Evolutionary conservation across 768 basidiomycete genomes (phyloP).

Genomic region (Xerocomellus dryophilus): DNA sequence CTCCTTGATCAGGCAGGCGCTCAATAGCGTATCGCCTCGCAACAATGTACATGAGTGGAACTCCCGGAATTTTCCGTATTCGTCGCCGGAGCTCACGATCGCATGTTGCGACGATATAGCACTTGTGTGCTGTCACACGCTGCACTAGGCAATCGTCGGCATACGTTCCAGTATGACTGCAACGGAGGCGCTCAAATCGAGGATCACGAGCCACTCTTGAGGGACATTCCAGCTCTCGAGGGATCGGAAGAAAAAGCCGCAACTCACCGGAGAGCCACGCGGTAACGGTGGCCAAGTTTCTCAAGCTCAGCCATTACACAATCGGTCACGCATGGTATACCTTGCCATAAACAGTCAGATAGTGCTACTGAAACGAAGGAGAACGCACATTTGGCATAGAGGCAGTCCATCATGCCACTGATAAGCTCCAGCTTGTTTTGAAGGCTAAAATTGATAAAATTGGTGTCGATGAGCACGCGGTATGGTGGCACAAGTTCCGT

Average conservation of each 20-base stretch:
- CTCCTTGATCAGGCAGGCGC: conserved; percentile 90
- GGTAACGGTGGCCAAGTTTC: conserved; percentile 93
- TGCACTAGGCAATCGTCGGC: conserved; percentile 98
- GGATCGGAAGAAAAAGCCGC: background rate
- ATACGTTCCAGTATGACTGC: conserved; percentile 94
- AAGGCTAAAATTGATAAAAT: conserved; percentile 98
- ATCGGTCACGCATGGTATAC: conserved; percentile 98
- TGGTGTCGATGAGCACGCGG: conserved; percentile 96
- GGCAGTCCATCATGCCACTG: conserved; percentile 99
- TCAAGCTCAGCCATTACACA: conserved; percentile 99
- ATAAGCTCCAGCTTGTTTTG: conserved; percentile 97
- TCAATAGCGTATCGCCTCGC: conserved; percentile 91
- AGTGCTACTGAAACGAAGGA: background rate
- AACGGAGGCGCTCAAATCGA: conserved; percentile 89
- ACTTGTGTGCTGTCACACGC: conserved; percentile 90
- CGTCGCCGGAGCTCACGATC: conserved; percentile 91
- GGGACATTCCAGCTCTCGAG: conserved; percentile 3
- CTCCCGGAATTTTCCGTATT: conserved; percentile 88
- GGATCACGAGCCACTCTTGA: conserved; percentile 96
- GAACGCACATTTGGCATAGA: conserved; percentile 90
- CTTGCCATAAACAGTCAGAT: conserved; percentile 39
- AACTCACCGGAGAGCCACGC: conserved; percentile 86
- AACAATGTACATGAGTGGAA: conserved; percentile 97
- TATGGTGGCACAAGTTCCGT: conserved; percentile 95
- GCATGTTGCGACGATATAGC: conserved; percentile 97